Conservation (phyloP, 148 eudicot genomes). For the Chenopodium berlandieri region DNA sequence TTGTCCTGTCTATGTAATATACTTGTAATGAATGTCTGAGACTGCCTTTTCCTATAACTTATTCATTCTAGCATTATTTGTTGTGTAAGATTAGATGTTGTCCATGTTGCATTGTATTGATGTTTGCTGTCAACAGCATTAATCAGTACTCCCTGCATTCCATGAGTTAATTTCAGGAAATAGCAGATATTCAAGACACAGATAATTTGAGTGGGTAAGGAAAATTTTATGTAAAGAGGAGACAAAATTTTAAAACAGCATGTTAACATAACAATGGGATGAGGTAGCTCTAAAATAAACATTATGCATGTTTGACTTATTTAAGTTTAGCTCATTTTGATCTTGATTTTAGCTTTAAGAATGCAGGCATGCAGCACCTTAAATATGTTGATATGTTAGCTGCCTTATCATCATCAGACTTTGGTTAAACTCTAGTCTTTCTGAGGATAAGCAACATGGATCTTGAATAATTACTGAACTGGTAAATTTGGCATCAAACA, state of each 20-base stretch:
- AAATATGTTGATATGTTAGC: not conserved
- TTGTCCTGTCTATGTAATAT: not conserved
- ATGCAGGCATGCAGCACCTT: not conserved
- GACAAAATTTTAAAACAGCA: not conserved
- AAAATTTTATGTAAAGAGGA: not conserved
- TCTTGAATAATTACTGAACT: no score
- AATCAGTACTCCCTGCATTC: not conserved
- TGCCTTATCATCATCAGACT: not conserved
- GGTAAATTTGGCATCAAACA: not conserved
- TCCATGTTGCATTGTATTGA: not conserved
- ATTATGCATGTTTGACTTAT: not conserved
- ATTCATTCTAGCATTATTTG: not conserved
- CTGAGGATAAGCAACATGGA: not conserved
- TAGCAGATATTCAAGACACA: not conserved
- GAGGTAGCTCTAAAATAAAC: not conserved
- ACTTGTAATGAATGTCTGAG: not conserved
- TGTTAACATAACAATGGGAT: not conserved
- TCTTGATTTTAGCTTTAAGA: not conserved
- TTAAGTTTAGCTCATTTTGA: not conserved
- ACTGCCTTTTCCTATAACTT: not conserved
- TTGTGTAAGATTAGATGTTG: not conserved
- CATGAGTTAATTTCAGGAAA: not conserved
- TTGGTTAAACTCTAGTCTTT: not conserved
- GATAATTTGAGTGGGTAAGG: not conserved
- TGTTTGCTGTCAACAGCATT: not conserved